Conservation (phyloP, 2,329 filamentous ascomycete species). For the Madurella fahalii region DNA sequence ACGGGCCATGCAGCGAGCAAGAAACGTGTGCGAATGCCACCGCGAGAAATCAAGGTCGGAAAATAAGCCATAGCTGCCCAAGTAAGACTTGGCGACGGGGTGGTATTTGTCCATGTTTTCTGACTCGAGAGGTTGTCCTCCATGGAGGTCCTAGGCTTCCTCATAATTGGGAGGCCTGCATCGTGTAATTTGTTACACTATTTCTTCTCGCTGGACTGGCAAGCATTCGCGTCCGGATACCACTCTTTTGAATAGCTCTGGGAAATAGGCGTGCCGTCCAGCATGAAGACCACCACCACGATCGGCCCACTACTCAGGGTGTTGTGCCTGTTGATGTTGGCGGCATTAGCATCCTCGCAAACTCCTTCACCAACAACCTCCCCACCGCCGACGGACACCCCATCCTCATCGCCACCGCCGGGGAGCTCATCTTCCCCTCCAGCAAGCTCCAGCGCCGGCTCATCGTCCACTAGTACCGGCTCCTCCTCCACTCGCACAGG, state of each 20-base stretch:
- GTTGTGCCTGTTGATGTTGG: constrained; percentile 20
- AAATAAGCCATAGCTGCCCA: background rate
- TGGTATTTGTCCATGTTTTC: background rate
- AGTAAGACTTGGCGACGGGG: background rate
- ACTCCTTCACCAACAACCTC: constrained; percentile 15
- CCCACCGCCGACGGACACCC: constrained; percentile 13
- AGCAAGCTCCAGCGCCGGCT: constrained; percentile 4
- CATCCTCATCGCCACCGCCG: constrained; percentile 18
- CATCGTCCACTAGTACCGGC: constrained; percentile 14
- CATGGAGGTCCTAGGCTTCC: background rate
- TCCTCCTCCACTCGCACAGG: constrained; percentile 11
- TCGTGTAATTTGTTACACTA: no score
- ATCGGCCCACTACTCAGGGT: constrained; percentile 31
- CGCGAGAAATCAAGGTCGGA: constrained; percentile 2
- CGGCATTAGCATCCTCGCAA: constrained; percentile 31
- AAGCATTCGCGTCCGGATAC: no score
- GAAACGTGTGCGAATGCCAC: background rate
- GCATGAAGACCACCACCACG: constrained; percentile 22
- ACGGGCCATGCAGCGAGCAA: constrained; percentile 1
- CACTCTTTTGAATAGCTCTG: no score
- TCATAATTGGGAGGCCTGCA: background rate
- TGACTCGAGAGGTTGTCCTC: background rate
- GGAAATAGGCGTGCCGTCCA: background rate
- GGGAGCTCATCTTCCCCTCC: constrained; percentile 8
- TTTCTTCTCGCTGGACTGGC: no score